Evolutionary conservation across 2,329 filamentous ascomycete genomes (phyloP), one percentile per base, ranked within the genome.

Genomic region (Ceratocystis smalleyi): DNA sequence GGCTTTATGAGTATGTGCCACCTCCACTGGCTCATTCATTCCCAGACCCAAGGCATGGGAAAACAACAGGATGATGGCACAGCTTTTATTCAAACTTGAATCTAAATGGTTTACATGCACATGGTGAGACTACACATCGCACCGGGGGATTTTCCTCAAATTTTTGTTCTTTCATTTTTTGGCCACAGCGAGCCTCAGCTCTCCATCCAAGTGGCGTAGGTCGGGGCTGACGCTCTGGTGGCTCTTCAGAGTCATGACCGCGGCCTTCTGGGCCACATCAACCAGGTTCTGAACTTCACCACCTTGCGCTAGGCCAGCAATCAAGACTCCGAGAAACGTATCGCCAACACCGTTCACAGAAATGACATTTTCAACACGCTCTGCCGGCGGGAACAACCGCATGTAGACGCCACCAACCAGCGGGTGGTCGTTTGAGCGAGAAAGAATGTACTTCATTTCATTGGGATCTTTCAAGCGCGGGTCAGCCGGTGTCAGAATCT

Each of bases 291-390:
- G 75, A 66, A 82, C 72, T 67, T 75, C 75, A 2, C 78, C 79
- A 0, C 80, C 80, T 70, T 79, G 81, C 0, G 85, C 84, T 68
- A 97, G 72, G 0, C 88, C 89, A 1, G 90, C 87, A n/a, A 96
- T 77, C 64, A 96, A 69, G 15, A 91, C 87, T 0, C 92, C 94
- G 7, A 95, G 78, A 72, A 97, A 91, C 0, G 94, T 96, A 74
- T 99, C 94, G 0, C 94, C 94, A 1, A 90, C 91, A 0, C 92
- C 94, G 72, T 97, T 97, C 8, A 97, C 92, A 59, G 90, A 96
- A 1, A 92, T 84, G 1, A 95, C 79, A 1, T 62, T 47, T 22
- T 67, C 63, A 0, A 96, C 79, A 17, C 77, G 75, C 71, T 88
- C 84, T 0, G 81, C 82, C 0, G 87, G 78, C 0, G 88, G 83